Evolutionary conservation across 2,329 filamentous ascomycete species (phyloP).

Genomic region (Colletotrichum sp.): DNA sequence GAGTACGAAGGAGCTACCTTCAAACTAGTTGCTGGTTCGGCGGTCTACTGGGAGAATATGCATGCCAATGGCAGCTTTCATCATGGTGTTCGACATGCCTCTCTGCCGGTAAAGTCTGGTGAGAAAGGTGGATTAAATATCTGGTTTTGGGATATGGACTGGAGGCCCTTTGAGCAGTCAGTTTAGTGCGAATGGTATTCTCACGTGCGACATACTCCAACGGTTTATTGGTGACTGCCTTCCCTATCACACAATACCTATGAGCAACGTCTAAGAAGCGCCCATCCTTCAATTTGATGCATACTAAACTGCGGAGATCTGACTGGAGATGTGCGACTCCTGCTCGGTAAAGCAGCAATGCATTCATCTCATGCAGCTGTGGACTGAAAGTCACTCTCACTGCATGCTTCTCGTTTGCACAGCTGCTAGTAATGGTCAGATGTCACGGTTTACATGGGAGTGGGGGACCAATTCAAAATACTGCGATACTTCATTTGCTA

Average conservation of each 20-base stretch:
- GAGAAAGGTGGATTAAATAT: background rate
- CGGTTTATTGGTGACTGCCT: background rate
- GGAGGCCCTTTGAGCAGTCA: background rate
- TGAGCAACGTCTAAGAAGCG: background rate
- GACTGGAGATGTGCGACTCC: background rate
- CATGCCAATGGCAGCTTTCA: background rate
- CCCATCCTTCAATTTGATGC: rapidly evolving
- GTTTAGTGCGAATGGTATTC: background rate
- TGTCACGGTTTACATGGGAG: background rate
- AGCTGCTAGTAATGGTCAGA: background rate
- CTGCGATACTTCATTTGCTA: background rate
- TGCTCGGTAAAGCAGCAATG: background rate
- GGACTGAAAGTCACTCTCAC: background rate
- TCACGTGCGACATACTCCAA: background rate
- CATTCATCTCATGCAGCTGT: background rate
- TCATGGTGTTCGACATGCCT: background rate
- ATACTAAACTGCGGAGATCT: background rate
- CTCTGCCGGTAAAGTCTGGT: background rate
- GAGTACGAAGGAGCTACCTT: background rate
- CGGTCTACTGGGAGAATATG: background rate
- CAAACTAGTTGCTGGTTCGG: background rate
- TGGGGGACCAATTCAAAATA: background rate
- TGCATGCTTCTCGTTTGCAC: background rate
- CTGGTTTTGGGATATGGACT: background rate
- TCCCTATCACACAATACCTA: background rate